Conservation (phyloP, 768 basidiomycete species). For the Infundibulicybe gibba region DNA sequence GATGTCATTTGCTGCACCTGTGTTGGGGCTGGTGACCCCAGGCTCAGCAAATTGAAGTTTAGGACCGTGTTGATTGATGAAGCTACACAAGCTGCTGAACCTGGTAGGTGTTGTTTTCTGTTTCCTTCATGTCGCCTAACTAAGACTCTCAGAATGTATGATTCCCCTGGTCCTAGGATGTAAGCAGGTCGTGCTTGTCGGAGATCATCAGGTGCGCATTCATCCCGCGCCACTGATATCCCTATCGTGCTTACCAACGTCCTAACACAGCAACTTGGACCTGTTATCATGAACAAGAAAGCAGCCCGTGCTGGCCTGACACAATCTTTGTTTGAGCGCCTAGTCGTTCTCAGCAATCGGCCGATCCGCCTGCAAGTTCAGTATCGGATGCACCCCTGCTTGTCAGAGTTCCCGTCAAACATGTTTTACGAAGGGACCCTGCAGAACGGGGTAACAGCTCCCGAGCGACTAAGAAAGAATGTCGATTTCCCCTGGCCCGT, state of each 20-base stretch:
- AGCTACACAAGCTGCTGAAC: constrained; percentile 97
- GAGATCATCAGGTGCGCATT: constrained; percentile 69
- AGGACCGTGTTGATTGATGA: constrained; percentile 98
- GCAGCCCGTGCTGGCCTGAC: constrained; percentile 98
- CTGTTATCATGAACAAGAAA: constrained; percentile 99
- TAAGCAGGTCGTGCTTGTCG: constrained; percentile 97
- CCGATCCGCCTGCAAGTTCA: constrained; percentile 99
- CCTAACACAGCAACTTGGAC: constrained; percentile 81
- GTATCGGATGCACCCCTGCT: constrained; percentile 99
- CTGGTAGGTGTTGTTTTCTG: constrained; percentile 50
- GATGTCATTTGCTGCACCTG: constrained; percentile 99
- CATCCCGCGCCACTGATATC: constrained; percentile 4
- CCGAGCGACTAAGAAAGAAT: constrained; percentile 94
- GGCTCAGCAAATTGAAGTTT: constrained; percentile 96
- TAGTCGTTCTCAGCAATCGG: constrained; percentile 91
- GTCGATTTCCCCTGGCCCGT: constrained; percentile 99
- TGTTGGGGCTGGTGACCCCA: constrained; percentile 95
- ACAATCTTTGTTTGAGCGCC: constrained; percentile 96
- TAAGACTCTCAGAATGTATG: constrained; percentile 80
- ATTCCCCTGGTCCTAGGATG: constrained; percentile 97
- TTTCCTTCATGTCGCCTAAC: constrained; percentile 10
- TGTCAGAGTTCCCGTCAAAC: constrained; percentile 99
- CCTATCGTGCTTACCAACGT: constrained; percentile 2
- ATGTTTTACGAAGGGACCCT: constrained; percentile 99
- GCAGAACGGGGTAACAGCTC: constrained; percentile 98